phyloP scores from a whole-genome alignment of 1,284 basidiomycete species.

The Cryptococcus neoformans region DNA sequence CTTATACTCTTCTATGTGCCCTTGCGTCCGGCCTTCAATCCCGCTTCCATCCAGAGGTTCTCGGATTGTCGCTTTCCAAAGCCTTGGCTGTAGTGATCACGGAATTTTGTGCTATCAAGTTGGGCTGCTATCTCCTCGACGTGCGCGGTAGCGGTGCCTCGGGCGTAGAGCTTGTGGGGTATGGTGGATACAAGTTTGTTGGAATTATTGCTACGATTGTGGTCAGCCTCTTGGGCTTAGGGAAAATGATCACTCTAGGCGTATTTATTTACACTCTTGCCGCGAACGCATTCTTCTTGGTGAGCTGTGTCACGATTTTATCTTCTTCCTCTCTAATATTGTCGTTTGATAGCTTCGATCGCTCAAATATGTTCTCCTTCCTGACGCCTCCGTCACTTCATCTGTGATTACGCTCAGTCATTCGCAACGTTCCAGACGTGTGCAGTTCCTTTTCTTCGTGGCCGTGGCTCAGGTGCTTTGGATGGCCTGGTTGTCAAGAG shows the following conservation, averaged over 20 bases:
- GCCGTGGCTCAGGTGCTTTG: conserved; percentile 73
- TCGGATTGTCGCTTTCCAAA: conserved; percentile 81
- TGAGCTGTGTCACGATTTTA: conserved; percentile 49
- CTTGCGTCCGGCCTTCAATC: conserved; percentile 78
- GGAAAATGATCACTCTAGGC: conserved; percentile 63
- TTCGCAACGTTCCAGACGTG: conserved; percentile 72
- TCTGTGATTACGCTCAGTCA: conserved; percentile 63
- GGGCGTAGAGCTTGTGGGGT: conserved; percentile 62
- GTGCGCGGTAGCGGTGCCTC: conserved; percentile 67
- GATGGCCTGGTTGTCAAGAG: conserved; percentile 63
- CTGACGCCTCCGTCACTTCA: conserved; percentile 57
- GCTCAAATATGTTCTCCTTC: conserved; percentile 83
- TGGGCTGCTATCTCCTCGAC: conserved; percentile 87
- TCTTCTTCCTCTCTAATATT: conserved; percentile 1
- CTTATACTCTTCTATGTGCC: conserved; percentile 86
- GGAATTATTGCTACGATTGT: conserved; percentile 55
- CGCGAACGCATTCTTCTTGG: conserved; percentile 92
- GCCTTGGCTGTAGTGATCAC: conserved; percentile 75
- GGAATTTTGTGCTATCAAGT: conserved; percentile 83
- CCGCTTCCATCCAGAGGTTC: conserved; percentile 83
- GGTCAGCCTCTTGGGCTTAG: conserved; percentile 50
- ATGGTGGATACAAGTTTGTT: conserved; percentile 97
- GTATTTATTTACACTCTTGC: conserved; percentile 81
- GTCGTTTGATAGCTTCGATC: conserved; percentile 67
- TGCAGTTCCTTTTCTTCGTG: conserved; percentile 75